phyloP scores from a whole-genome alignment of 164 flowering plant species.

The Malania oleifera region DNA sequence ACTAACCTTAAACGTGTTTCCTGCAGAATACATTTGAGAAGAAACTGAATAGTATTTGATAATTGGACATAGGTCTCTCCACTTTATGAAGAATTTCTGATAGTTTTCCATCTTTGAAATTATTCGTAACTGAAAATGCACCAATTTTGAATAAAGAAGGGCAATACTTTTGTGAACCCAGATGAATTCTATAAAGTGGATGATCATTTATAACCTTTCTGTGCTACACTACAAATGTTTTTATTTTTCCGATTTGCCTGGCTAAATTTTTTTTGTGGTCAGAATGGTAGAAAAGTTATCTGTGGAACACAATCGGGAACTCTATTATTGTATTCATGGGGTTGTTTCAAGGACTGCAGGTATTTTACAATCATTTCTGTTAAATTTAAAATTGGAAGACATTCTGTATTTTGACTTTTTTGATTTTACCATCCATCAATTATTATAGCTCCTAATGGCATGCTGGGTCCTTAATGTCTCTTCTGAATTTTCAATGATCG shows the following conservation, averaged over 20 bases:
- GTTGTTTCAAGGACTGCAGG: conserved; percentile 96
- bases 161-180: too few species aligned
- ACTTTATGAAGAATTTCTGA: too few species aligned
- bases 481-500: conserved; percentile 67
- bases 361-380: too few species aligned
- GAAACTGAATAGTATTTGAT: too few species aligned
- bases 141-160: too few species aligned
- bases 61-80: too few species aligned
- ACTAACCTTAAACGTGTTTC: too few species aligned
- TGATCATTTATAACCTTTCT: background rate
- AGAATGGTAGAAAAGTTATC: conserved; percentile 91
- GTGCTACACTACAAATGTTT: background rate
- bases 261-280: conserved; percentile 14
- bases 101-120: too few species aligned
- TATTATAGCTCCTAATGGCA: background rate
- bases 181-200: background rate
- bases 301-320: conserved; percentile 86
- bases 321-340: conserved; percentile 87
- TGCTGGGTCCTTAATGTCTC: background rate
- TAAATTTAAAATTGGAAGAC: background rate
- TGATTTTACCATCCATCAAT: background rate
- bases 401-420: background rate
- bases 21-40: too few species aligned
- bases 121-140: too few species aligned
- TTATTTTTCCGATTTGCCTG: background rate